Evolutionary conservation across 139 green algal genomes (phyloP).

Genomic region (Chlamydomonas sphaeroides): DNA sequence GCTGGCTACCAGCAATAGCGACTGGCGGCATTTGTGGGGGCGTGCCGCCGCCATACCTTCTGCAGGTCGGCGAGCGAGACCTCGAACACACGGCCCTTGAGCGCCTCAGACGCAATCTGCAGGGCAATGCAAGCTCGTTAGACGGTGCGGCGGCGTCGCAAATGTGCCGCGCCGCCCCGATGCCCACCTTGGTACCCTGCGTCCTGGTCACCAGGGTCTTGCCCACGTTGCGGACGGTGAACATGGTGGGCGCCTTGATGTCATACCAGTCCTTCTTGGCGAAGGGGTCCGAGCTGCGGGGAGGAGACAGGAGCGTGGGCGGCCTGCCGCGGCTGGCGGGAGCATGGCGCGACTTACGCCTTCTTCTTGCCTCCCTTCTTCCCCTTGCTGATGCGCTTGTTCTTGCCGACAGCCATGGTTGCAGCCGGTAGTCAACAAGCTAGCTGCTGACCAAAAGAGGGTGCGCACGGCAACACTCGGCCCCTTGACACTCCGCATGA

Average conservation of each 20-base stretch:
- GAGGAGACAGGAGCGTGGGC: background rate
- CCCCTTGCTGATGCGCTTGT: conserved; percentile 99
- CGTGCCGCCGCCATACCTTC: conserved; percentile 70
- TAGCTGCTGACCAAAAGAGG: conserved; percentile 43
- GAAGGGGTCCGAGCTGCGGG: conserved; percentile 95
- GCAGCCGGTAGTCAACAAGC: conserved; percentile 39
- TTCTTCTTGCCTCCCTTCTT: conserved; percentile 99
- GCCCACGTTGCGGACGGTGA: conserved; percentile 90
- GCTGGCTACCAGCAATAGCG: background rate
- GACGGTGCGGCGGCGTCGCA: no score
- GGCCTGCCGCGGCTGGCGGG: background rate
- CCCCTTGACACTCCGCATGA: no score
- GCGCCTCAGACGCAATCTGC: conserved; percentile 97
- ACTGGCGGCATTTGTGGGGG: background rate
- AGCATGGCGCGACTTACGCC: conserved; percentile 70
- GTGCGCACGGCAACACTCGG: no score
- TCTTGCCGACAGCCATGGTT: conserved; percentile 84
- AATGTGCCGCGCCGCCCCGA: background rate
- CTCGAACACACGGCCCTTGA: conserved; percentile 99
- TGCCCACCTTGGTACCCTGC: conserved; percentile 95
- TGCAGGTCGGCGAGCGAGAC: conserved; percentile 97
- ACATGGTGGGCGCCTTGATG: conserved; percentile 98
- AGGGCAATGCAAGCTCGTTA: background rate
- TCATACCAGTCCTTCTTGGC: conserved; percentile 99
- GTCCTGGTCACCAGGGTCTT: conserved; percentile 99